These are phyloP conservation scores for Chrysoporthe austroafricana DNA, from an alignment of 2,329 filamentous ascomycete species.

Conservation along the genomic window DNA sequence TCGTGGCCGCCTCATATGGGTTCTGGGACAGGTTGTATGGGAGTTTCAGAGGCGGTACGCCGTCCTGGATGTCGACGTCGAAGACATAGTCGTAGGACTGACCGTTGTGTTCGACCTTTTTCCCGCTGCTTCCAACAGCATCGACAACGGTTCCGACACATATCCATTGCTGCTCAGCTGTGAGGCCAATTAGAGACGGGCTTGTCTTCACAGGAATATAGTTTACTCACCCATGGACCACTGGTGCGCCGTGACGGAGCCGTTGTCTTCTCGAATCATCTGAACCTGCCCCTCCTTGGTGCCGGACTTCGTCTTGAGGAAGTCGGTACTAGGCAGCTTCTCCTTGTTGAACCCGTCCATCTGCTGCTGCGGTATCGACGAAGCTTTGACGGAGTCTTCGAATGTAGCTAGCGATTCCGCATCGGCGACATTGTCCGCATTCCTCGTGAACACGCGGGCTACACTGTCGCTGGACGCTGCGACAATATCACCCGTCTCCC, in stretches of 20 bases:
- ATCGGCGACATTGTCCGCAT: constrained; percentile 69
- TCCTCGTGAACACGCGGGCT: constrained; percentile 82
- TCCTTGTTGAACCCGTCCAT: constrained; percentile 87
- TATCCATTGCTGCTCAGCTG: constrained; percentile 73
- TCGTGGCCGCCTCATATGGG: constrained; percentile 87
- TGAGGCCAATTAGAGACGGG: constrained; percentile 32
- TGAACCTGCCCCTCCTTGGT: constrained; percentile 97
- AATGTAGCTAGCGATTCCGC: constrained; percentile 72
- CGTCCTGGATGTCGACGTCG: constrained; percentile 94
- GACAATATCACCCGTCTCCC: constrained; percentile 87
- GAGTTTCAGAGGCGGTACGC: constrained; percentile 89
- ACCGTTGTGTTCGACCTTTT: constrained; percentile 76
- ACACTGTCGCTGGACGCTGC: constrained; percentile 88
- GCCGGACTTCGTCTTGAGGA: constrained; percentile 77
- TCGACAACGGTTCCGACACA: constrained; percentile 95
- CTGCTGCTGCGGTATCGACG: constrained; percentile 86
- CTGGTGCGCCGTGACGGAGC: constrained; percentile 81
- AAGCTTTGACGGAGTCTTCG: constrained; percentile 79
- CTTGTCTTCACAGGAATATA: not conserved
- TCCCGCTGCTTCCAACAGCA: constrained; percentile 79
- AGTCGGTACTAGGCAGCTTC: constrained; percentile 85
- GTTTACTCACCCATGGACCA: constrained; percentile 69
- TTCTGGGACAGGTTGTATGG: constrained; percentile 93
- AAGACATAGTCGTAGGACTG: constrained; percentile 96
- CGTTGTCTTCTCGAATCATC: constrained; percentile 83